Evolutionary conservation across 768 basidiomycete species (phyloP).

Genomic region (Tylopilus plumbeoviolaceoides): DNA sequence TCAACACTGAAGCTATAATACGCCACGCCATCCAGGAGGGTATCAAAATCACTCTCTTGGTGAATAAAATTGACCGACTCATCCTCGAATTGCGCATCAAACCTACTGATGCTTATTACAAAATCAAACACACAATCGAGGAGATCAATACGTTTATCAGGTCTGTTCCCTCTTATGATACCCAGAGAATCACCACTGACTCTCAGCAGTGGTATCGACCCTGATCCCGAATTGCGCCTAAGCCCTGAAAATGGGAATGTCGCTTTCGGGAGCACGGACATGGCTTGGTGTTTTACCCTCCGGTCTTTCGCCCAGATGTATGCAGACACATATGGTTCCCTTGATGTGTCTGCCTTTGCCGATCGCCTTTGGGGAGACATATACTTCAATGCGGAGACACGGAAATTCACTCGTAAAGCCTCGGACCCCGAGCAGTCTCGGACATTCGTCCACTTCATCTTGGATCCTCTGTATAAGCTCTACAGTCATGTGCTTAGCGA

Average conservation of each 20-base stretch:
- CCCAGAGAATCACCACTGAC: not conserved
- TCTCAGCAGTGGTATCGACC: constrained; percentile 65
- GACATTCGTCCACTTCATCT: constrained; percentile 92
- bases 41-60: constrained; percentile 84
- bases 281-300: constrained; percentile 97
- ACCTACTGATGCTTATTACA: constrained; percentile 95
- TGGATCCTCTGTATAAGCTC: constrained; percentile 95
- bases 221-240: constrained; percentile 80
- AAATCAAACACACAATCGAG: constrained; percentile 98
- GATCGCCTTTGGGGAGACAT: constrained; percentile 97
- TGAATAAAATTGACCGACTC: constrained; percentile 97
- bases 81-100: constrained; percentile 96
- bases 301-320: constrained; percentile 96
- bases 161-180: constrained; percentile 36
- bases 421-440: constrained; percentile 69
- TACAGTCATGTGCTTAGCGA: constrained; percentile 94
- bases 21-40: constrained; percentile 88
- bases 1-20: constrained; percentile 83
- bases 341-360: constrained; percentile 85
- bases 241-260: constrained; percentile 97
- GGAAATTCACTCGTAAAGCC: constrained; percentile 87
- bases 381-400: constrained; percentile 79
- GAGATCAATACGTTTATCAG: constrained; percentile 97
- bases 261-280: constrained; percentile 93
- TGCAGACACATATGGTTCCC: constrained; percentile 80